Conservation (phyloP, 345 rosid species). For the sweet orange (Citrus sinensis) region DVS_A1.0 CM039169.1:26911501-26912000, state of each 20-base stretch:
- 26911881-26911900: slow-evolving; percentile 68
- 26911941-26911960: not conserved
- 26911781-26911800: slow-evolving; percentile 86
- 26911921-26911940: not conserved
- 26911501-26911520: not conserved
- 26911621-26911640: slow-evolving; percentile 56
- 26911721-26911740: slow-evolving; percentile 95
- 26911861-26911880: slow-evolving; percentile 91
- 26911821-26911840: slow-evolving; percentile 84
- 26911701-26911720: slow-evolving; percentile 39
- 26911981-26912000: no score
- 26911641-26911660: slow-evolving; percentile 10
- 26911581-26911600: slow-evolving; percentile 81
- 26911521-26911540: slow-evolving; percentile 34
- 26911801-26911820: slow-evolving; percentile 77
- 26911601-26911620: slow-evolving; percentile 57
- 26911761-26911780: slow-evolving; percentile 72
- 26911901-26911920: slow-evolving; percentile 56
- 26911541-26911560: slow-evolving; percentile 80
- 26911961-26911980: no score
- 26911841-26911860: slow-evolving; percentile 90
- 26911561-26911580: slow-evolving; percentile 96
- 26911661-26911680: slow-evolving; percentile 9
- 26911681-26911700: slow-evolving; percentile 6
- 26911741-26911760: slow-evolving; percentile 82